Evolutionary conservation across 164 flowering plant species (phyloP).

Genomic region (Taxillus chinensis): DNA sequence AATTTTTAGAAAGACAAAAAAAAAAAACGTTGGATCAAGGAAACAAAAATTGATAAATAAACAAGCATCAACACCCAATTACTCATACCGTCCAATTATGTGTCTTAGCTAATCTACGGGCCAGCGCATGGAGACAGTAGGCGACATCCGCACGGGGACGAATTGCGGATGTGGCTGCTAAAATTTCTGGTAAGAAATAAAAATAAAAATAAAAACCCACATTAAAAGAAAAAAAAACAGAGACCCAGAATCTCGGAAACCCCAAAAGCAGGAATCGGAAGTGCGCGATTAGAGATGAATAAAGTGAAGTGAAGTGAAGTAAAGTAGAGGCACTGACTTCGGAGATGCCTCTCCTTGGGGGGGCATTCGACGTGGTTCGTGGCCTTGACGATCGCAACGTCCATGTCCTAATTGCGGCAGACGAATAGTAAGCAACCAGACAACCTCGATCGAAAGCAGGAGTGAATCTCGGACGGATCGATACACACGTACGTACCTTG

Average conservation of each 20-base stretch:
- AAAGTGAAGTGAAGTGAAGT: neutral
- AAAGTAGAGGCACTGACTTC: slow-evolving; percentile 38
- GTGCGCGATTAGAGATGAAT: neutral
- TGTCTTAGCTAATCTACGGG: slow-evolving; percentile 77
- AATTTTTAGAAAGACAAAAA: no score
- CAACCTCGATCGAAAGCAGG: neutral
- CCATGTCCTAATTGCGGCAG: slow-evolving; percentile 55
- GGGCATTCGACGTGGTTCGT: slow-evolving; percentile 94
- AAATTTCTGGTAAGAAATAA: slow-evolving; percentile 48
- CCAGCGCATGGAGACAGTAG: slow-evolving; percentile 79
- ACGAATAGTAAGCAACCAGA: neutral
- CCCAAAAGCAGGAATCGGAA: neutral
- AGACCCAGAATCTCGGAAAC: slow-evolving; percentile 2
- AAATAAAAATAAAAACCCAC: slow-evolving; percentile 6
- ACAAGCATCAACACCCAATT: no score
- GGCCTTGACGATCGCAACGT: slow-evolving; percentile 95
- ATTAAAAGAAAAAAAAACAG: neutral
- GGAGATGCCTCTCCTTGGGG: slow-evolving; percentile 88
- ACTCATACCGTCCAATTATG: slow-evolving; percentile 84
- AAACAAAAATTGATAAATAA: no score
- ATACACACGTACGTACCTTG: slow-evolving; percentile 33
- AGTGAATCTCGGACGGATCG: slow-evolving; percentile 7
- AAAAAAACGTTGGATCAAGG: no score
- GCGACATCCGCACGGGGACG: slow-evolving; percentile 96
- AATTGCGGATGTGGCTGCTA: slow-evolving; percentile 65